These are phyloP conservation scores for Leavenworthia alabamica DNA, from an alignment of 345 rosid species.

Conservation along the genomic window DNA sequence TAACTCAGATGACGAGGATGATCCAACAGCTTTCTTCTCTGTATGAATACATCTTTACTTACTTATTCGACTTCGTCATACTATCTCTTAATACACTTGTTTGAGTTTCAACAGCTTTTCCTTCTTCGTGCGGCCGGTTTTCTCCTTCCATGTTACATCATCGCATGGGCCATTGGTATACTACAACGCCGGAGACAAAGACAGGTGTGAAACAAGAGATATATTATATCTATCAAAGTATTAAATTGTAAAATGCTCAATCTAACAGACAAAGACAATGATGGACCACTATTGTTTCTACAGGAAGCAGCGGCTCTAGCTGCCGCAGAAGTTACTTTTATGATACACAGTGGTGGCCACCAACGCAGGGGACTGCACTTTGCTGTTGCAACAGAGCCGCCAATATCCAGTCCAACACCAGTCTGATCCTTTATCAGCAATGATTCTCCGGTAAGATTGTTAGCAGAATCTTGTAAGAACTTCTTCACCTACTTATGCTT, in stretches of 20 bases:
- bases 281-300: background rate
- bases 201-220: too few relatives aligned
- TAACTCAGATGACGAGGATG: slow-evolving; percentile 72
- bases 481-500: too few relatives aligned
- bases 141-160: too few relatives aligned
- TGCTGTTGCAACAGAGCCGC: slow-evolving; percentile 53
- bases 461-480: too few relatives aligned
- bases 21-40: slow-evolving; percentile 79
- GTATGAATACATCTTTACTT: slow-evolving; percentile 43
- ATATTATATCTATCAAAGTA: too few relatives aligned
- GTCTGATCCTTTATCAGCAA: slow-evolving; percentile 9
- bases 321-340: slow-evolving; percentile 85
- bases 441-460: too few relatives aligned
- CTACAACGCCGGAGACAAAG: too few relatives aligned
- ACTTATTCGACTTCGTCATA: background rate
- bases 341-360: slow-evolving; percentile 54
- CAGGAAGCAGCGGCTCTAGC: slow-evolving; percentile 95
- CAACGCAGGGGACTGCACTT: slow-evolving; percentile 71
- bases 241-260: background rate
- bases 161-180: too few relatives aligned
- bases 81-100: too few relatives aligned
- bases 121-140: too few relatives aligned
- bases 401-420: slow-evolving; percentile 25
- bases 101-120: too few relatives aligned
- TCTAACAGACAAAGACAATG: background rate